Conservation (phyloP, 768 basidiomycete species). For the Leucogyrophana mollusca region DNA sequence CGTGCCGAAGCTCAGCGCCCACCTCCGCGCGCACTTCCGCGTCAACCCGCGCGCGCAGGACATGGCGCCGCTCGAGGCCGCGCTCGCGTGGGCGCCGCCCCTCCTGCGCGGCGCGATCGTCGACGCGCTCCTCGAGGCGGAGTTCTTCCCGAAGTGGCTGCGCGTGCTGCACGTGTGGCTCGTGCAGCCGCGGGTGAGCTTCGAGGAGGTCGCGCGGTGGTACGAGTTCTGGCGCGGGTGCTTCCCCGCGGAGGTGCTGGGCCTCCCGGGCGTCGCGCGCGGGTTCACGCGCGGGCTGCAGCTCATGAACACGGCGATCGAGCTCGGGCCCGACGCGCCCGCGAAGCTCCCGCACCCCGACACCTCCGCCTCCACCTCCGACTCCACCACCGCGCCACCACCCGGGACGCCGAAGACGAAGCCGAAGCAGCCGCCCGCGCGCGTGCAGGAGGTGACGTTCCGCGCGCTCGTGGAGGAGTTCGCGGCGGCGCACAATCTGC, state of each 20-base stretch:
- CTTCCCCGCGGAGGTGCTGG: conserved; percentile 72
- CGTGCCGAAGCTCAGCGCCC: conserved; percentile 85
- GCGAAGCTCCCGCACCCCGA: conserved; percentile 68
- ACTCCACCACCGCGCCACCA: conserved; percentile 22
- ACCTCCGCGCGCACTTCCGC: conserved; percentile 80
- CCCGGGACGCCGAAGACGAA: conserved; percentile 26
- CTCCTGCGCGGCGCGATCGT: conserved; percentile 77
- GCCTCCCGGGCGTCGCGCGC: conserved; percentile 59
- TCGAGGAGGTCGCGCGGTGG: conserved; percentile 94
- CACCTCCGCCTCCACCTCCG: conserved; percentile 39
- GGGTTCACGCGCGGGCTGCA: conserved; percentile 90
- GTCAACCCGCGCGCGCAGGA: conserved; percentile 91
- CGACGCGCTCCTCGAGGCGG: conserved; percentile 80
- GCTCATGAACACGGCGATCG: conserved; percentile 92
- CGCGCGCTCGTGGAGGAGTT: conserved; percentile 89
- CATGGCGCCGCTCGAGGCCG: conserved; percentile 75
- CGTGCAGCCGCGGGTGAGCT: conserved; percentile 81
- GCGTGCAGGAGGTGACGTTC: conserved; percentile 87
- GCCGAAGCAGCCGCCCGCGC: conserved; percentile 41
- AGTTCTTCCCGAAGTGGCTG: conserved; percentile 98
- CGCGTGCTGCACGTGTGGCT: conserved; percentile 92
- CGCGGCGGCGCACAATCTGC: conserved; percentile 78
- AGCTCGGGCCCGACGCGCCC: conserved; percentile 77
- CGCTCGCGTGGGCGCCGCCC: conserved; percentile 74
- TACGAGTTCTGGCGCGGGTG: conserved; percentile 83